Percentiles rank a stretch among this genome's conserved stretches.
Evolutionary conservation across 805 yeast species (phyloP).

Genomic region (Barnettozyma wickerhamii): DNA sequence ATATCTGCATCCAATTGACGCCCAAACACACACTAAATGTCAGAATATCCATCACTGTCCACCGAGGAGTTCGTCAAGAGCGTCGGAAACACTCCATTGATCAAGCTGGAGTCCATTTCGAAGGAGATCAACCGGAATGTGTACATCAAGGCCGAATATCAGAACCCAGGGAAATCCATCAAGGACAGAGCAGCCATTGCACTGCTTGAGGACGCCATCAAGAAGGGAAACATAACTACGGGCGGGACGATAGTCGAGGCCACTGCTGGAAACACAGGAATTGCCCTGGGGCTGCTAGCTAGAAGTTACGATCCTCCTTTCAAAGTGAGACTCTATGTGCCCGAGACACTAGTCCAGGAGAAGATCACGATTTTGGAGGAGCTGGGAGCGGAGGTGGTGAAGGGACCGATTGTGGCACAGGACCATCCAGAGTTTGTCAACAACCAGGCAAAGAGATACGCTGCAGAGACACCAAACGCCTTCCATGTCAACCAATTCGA

Average conservation of each 20-base stretch:
- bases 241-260: conserved; percentile 76
- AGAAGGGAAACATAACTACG: conserved; percentile 46
- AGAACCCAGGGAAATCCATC: conserved; percentile 80
- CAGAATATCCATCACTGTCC: conserved; percentile 14
- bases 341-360: conserved; percentile 71
- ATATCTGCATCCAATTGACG: too few species aligned
- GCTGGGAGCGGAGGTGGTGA: conserved; percentile 60
- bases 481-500: conserved; percentile 81
- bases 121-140: conserved; percentile 65
- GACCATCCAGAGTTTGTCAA: conserved; percentile 44
- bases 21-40: conserved; percentile 2
- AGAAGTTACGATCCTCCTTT: conserved; percentile 22
- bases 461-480: conserved; percentile 40
- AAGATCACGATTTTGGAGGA: conserved; percentile 54
- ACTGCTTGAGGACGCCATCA: conserved; percentile 57
- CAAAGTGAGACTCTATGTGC: conserved; percentile 69
- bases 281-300: conserved; percentile 69
- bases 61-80: conserved; percentile 17
- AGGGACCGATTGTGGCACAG: conserved; percentile 60
- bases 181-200: conserved; percentile 78
- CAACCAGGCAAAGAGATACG: conserved; percentile 27
- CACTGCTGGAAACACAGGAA: conserved; percentile 84
- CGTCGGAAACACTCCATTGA: conserved; percentile 70
- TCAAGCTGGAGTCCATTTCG: conserved; percentile 58
- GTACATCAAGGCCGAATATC: conserved; percentile 66